phyloP scores from a whole-genome alignment of 2,329 filamentous ascomycete species.

The Gaeumannomyces sp. region DNA sequence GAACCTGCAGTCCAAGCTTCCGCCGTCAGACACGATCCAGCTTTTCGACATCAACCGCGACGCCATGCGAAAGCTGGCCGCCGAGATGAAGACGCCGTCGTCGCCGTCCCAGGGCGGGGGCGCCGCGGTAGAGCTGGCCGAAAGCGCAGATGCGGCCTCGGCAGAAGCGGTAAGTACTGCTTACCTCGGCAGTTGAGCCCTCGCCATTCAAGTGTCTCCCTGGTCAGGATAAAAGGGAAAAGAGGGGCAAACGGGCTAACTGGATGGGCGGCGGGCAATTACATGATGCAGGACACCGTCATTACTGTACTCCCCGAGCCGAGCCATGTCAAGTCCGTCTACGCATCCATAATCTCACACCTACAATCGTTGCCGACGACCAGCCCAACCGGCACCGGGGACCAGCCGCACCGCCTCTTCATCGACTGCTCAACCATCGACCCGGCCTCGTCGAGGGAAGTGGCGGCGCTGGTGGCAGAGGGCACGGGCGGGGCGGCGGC shows the following conservation, averaged over 20 bases:
- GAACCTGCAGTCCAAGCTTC: constrained; percentile 53
- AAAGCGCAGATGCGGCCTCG: constrained; percentile 41
- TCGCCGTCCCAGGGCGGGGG: constrained; percentile 31
- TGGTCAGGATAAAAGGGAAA: background rate
- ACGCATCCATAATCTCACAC: constrained; percentile 55
- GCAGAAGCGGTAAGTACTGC: constrained; percentile 44
- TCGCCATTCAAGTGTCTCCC: too few relatives aligned
- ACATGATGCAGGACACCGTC: constrained; percentile 61
- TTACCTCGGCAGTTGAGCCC: background rate
- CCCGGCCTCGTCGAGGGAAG: constrained; percentile 71
- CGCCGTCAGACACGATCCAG: constrained; percentile 42
- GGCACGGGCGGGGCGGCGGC: constrained; percentile 43
- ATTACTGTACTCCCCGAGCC: constrained; percentile 89
- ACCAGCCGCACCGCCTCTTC: constrained; percentile 56
- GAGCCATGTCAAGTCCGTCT: constrained; percentile 78
- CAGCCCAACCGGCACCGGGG: background rate
- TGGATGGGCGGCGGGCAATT: constrained; percentile 2
- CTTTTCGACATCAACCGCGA: constrained; percentile 52
- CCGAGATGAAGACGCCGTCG: constrained; percentile 34
- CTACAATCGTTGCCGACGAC: background rate
- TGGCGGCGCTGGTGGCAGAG: constrained; percentile 59
- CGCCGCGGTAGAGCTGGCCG: constrained; percentile 38
- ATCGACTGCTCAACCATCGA: constrained; percentile 98
- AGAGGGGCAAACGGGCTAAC: too few relatives aligned
- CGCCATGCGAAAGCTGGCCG: constrained; percentile 38